Conservation (phyloP, 495 filamentous ascomycete species). For the Penicillium pancosmium region DNA sequence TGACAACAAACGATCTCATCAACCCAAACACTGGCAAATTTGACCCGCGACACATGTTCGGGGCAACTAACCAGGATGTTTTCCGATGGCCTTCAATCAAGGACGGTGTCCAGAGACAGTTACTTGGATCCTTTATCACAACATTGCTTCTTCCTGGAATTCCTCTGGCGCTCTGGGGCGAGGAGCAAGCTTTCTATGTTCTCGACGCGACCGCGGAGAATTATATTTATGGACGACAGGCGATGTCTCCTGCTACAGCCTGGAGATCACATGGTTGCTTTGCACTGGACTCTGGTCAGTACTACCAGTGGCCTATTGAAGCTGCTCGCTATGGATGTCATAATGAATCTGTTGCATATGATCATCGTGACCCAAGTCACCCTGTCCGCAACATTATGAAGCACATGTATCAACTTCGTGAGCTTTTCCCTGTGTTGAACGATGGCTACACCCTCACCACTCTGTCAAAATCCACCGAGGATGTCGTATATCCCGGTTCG, state of each 20-base stretch:
- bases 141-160: conserved; percentile 68
- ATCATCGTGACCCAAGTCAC: conserved; percentile 71
- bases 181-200: conserved; percentile 71
- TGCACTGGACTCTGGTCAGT: conserved; percentile 55
- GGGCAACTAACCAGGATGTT: conserved; percentile 72
- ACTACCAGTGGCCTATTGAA: conserved; percentile 60
- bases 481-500: conserved; percentile 56
- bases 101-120: conserved; percentile 59
- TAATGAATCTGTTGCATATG: conserved; percentile 57
- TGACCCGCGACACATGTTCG: conserved; percentile 72
- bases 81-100: conserved; percentile 73
- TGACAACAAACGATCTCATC: conserved; percentile 64
- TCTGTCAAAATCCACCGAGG: conserved; percentile 58
- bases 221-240: conserved; percentile 70
- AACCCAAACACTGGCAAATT: conserved; percentile 68
- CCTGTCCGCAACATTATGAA: conserved; percentile 68
- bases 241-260: conserved; percentile 65
- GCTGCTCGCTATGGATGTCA: conserved; percentile 56
- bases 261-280: conserved; percentile 75
- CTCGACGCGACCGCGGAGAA: conserved; percentile 68
- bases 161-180: conserved; percentile 68
- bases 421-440: conserved; percentile 61
- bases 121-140: conserved; percentile 65
- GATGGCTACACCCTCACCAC: conserved; percentile 60
- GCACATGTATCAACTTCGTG: conserved; percentile 64